A percentile compares a stretch with the other conserved stretches of the same genome.
phyloP scores from a whole-genome alignment of 2,329 filamentous ascomycete species.

The Scleromitrula shiraiana region DNA sequence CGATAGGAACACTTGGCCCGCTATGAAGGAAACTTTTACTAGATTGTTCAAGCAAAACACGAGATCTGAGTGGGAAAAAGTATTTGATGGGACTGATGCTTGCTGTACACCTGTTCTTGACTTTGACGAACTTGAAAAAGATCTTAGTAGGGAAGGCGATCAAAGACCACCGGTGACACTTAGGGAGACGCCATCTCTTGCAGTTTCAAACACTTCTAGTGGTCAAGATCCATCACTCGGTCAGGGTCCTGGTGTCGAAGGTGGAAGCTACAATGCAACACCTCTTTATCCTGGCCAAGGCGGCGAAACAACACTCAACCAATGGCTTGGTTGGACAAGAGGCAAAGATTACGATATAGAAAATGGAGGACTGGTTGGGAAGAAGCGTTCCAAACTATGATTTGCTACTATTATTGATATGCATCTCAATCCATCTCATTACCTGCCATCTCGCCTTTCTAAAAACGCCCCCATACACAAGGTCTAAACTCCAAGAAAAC shows the following conservation, averaged over 20 bases:
- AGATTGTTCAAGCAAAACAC: conserved; percentile 60
- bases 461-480: conserved; percentile 1
- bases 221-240: conserved; percentile 35
- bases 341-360: conserved; percentile 63
- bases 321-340: conserved; percentile 72
- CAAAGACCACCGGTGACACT: conserved; percentile 65
- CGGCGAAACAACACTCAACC: conserved; percentile 58
- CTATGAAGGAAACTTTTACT: conserved; percentile 53
- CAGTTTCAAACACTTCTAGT: conserved; percentile 42
- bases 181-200: conserved; percentile 58
- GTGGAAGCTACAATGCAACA: conserved; percentile 56
- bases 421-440: not conserved
- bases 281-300: conserved; percentile 59
- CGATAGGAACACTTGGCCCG: conserved; percentile 60
- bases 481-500: conserved; percentile 2
- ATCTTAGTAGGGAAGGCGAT: conserved; percentile 49
- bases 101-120: conserved; percentile 85
- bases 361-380: conserved; percentile 52
- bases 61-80: conserved; percentile 68
- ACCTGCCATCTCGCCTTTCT: not conserved
- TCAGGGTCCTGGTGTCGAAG: conserved; percentile 57
- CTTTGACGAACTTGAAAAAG: conserved; percentile 58
- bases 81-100: conserved; percentile 88
- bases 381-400: conserved; percentile 37
- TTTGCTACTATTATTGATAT: not conserved